Conservation (phyloP, 1,139 yeast species). For the Geotrichum fermentans region DNA sequence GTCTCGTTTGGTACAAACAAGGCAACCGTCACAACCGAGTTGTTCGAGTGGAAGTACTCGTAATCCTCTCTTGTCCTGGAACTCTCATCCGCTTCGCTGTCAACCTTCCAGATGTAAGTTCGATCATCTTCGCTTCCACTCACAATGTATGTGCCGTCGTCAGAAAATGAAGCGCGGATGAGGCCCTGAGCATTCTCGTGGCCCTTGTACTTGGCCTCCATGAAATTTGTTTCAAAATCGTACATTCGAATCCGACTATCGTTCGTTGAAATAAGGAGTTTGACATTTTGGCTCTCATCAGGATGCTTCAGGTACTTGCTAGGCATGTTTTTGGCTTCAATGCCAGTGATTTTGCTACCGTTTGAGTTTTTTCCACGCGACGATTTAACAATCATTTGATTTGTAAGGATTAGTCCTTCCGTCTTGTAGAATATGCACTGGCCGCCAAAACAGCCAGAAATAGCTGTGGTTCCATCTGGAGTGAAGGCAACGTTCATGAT, state of each 20-base stretch:
- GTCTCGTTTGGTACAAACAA: conserved; percentile 75
- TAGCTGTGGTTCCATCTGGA: conserved; percentile 60
- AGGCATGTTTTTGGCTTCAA: conserved; percentile 29
- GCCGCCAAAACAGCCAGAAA: conserved; percentile 83
- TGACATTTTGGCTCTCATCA: background rate
- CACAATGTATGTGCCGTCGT: conserved; percentile 44
- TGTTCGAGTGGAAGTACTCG: conserved; percentile 74
- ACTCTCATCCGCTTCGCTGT: conserved; percentile 17
- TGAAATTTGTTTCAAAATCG: conserved; percentile 49
- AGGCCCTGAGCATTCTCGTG: conserved; percentile 65
- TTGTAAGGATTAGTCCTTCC: conserved; percentile 53
- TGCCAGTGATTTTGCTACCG: conserved; percentile 38
- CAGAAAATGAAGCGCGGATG: conserved; percentile 61
- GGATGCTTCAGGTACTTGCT: conserved; percentile 1
- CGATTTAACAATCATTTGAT: conserved; percentile 52
- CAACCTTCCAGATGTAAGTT: conserved; percentile 56
- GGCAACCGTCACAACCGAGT: conserved; percentile 67
- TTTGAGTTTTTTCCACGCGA: conserved; percentile 36
- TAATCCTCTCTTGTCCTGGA: conserved; percentile 35
- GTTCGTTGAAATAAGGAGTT: conserved; percentile 52
- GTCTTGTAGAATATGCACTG: conserved; percentile 59
- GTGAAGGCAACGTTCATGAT: conserved; percentile 69
- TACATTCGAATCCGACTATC: conserved; percentile 74
- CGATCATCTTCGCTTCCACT: conserved; percentile 47
- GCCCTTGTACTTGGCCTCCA: conserved; percentile 72